Evolutionary conservation across 495 filamentous ascomycete genomes (phyloP), one percentile per base, ranked within the genome.

Genomic region (Hyaloscypha variabilis): DNA sequence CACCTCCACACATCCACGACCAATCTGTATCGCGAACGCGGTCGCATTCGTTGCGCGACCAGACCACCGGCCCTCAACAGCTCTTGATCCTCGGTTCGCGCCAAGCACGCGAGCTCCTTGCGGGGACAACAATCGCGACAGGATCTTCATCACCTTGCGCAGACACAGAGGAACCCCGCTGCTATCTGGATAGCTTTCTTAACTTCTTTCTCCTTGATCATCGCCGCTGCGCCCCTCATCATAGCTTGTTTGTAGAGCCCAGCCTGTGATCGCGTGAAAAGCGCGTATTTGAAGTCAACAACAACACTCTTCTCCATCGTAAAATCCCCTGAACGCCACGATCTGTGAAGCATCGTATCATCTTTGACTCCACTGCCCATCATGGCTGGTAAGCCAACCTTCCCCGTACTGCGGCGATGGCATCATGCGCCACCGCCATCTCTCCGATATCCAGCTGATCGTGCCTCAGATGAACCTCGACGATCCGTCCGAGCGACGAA

Each of bases 401-500:
- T 53, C 46, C 49, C 30, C 13, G 19, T 13, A 26, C 11, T 24
- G 52, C 54, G 54, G 53, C 29, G 19, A 13, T 21, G 14, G 29
- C 24, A 28, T 13, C 29, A 17, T 6, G 13, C 25, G 49, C 24
- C 49, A 39, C 51, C 21, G 5, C 57, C 55, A 29, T 17, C 34
- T 19, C 23, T 4, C 14, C 8, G 13, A n/a, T 19, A 42, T 28
- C 25, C 10, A 52, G 66, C 65, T 71, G 58, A 68, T 51, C 49
- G n/a, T 26, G 21, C 34, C 39, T 63, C 79, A 90, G 90, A 91
- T 60, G 94, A 97, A 83, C 90, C 93, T 63, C 89, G 95, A 77
- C 90, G 96, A 73, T 97, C 95, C 19, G 93, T 93, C 57, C 90
- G 95, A 68, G 91, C 94, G 68, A 99, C 94, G 53, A 97, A 97